Conservation (phyloP, 176 grass and related monocot genomes). For the Eragrostis nindensis region DNA sequence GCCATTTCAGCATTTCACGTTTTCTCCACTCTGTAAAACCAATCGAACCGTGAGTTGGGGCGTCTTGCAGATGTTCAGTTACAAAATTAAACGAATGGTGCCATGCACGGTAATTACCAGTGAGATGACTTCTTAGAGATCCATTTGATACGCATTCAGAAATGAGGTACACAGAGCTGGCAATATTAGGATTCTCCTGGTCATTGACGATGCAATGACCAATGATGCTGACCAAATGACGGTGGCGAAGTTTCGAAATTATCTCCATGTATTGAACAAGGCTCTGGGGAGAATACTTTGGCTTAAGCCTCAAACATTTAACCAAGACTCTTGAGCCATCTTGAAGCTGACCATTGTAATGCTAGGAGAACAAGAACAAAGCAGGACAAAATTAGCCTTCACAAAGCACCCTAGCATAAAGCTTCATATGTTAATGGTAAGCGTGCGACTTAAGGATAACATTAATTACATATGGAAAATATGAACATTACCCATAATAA, state of each 20-base stretch:
- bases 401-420: slow-evolving; percentile 4
- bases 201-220: slow-evolving; percentile 69
- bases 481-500: background rate
- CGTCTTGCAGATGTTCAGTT: slow-evolving; percentile 5
- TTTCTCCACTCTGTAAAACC: slow-evolving; percentile 72
- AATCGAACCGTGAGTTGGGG: background rate
- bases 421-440: background rate
- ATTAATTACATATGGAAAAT: background rate
- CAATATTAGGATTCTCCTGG: slow-evolving; percentile 51
- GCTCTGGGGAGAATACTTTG: slow-evolving; percentile 67
- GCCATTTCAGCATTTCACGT: slow-evolving; percentile 89
- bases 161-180: slow-evolving; percentile 58
- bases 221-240: slow-evolving; percentile 86
- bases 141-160: slow-evolving; percentile 70
- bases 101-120: slow-evolving; percentile 43
- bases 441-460: background rate
- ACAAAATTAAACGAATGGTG: background rate
- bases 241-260: slow-evolving; percentile 74
- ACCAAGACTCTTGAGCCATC: slow-evolving; percentile 68
- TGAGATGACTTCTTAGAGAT: slow-evolving; percentile 81
- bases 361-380: slow-evolving; percentile 33
- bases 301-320: slow-evolving; percentile 71
- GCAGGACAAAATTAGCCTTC: slow-evolving; percentile 21
- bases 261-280: slow-evolving; percentile 79
- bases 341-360: slow-evolving; percentile 71